These are phyloP conservation scores for Cryoendolithus antarcticus DNA, from an alignment of 2,329 filamentous ascomycete genomes.

Conservation along the genomic window DNA sequence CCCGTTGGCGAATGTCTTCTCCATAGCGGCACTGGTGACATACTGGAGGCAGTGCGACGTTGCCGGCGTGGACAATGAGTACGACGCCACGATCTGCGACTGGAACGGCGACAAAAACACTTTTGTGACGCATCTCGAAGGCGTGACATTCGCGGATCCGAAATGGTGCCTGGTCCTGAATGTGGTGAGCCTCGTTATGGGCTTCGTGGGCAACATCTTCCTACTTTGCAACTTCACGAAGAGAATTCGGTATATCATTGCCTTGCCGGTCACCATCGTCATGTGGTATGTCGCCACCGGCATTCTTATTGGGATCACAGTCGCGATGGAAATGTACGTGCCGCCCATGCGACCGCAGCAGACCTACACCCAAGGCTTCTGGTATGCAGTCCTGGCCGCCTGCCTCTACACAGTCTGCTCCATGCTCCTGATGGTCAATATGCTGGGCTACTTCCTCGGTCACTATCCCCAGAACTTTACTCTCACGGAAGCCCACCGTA, in stretches of 20 bases:
- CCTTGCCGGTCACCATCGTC: conserved; percentile 70
- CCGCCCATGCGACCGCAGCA: conserved; percentile 35
- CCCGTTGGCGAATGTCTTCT: conserved; percentile 77
- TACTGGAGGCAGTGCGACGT: conserved; percentile 57
- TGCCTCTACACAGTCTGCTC: conserved; percentile 68
- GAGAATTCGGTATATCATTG: conserved; percentile 65
- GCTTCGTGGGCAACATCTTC: conserved; percentile 66
- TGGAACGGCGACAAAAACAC: conserved; percentile 11
- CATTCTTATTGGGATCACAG: conserved; percentile 54
- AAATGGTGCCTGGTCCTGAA: conserved; percentile 64
- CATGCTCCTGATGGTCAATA: conserved; percentile 64
- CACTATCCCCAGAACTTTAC: conserved; percentile 70
- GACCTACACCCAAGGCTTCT: conserved; percentile 69
- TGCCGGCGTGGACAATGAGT: conserved; percentile 27
- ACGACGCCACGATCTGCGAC: conserved; percentile 20
- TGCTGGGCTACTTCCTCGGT: conserved; percentile 60
- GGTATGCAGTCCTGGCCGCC: conserved; percentile 72
- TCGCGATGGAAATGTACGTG: conserved; percentile 52
- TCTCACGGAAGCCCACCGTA: conserved; percentile 69
- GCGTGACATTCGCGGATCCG: conserved; percentile 54
- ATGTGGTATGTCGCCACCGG: conserved; percentile 58
- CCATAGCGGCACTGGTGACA: conserved; percentile 71
- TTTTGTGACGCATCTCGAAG: conserved; percentile 37
- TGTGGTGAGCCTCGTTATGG: conserved; percentile 61
- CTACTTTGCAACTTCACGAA: conserved; percentile 79